Evolutionary conservation across 2,329 filamentous ascomycete genomes (phyloP), one percentile per base, ranked within the genome.

Genomic region (Fusarium oxysporum): DNA sequence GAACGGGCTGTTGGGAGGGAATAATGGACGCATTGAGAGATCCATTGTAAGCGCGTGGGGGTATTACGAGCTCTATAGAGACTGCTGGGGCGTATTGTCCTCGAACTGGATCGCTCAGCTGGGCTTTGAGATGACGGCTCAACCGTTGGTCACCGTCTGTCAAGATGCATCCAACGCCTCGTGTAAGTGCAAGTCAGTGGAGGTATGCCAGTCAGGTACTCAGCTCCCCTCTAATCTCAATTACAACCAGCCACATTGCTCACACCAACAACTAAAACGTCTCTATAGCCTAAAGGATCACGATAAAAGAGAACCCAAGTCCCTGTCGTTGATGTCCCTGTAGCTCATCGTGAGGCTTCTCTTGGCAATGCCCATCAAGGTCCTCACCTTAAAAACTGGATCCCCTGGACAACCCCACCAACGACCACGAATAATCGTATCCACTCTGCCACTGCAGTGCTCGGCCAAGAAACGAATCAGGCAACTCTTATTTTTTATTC

Each of bases 291-390:
- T 25, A 37, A 50, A 63, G n/a, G 28, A 14, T 55, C 30, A 11
- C n/a, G 13, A 0, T 19, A 21, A 63, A 47, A 65, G 23, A 33
- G 48, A 41, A 17, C 17, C 14, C 23, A 17, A 23, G 28, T 30
- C 35, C 44, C 23, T 47, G 54, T 60, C 54, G 21, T 21, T 10
- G 23, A 8, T 33, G 30, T 54, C 45, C 32, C 41, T 45, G 59
- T 51, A 12, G n/a, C 19, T n/a, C 37, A 58, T 68, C 62, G 66
- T 30, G 55, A 68, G 60, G 62, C 56, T 72, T 60, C 54, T 60
- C 70, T 70, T 76, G 71, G 71, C 71, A 55, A 62, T 2, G 69
- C 28, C 74, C 68, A 76, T 76, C 74, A 77, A 62, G 74, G 74
- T 77, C 72, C 74, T 77, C 72, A 71, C 62, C 67, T 72, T 72